Conservation (phyloP, 768 basidiomycete genomes). For the Mrakia frigida region DNA sequence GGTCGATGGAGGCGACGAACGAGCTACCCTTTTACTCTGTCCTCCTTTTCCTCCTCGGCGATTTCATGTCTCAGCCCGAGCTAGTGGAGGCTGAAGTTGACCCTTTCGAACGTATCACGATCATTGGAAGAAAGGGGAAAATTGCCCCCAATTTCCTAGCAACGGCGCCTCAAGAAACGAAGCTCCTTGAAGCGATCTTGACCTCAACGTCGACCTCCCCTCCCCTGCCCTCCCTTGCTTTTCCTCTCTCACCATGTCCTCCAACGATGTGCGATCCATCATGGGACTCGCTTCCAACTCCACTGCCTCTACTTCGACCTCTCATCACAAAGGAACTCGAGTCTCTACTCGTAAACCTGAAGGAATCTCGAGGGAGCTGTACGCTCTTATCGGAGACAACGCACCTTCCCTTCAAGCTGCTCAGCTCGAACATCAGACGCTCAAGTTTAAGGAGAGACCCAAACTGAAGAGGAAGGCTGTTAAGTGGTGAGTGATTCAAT, state of each 20-base stretch:
- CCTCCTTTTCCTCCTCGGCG: too few relatives aligned
- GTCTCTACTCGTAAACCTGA: constrained; percentile 45
- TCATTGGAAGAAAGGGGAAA: too few relatives aligned
- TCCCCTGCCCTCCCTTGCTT: neutral
- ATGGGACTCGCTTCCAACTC: constrained; percentile 13
- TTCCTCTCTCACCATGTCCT: neutral
- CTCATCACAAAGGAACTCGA: neutral
- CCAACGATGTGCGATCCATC: constrained; percentile 16
- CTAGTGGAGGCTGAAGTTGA: too few relatives aligned
- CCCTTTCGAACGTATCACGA: too few relatives aligned
- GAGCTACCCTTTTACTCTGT: too few relatives aligned
- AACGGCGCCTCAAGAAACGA: neutral
- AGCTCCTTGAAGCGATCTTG: neutral
- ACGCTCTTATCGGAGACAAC: constrained; percentile 88
- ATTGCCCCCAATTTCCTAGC: neutral
- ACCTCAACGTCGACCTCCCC: neutral
- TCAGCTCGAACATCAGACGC: constrained; percentile 43
- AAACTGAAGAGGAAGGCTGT: constrained; percentile 58
- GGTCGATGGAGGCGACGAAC: too few relatives aligned
- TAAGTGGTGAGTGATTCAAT: constrained; percentile 15
- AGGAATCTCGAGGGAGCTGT: constrained; percentile 88
- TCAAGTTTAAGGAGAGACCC: constrained; percentile 80
- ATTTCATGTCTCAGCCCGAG: too few relatives aligned
- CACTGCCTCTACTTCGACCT: too few relatives aligned
- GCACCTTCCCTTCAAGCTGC: constrained; percentile 64